Base-by-base conservation (phyloP, 495 filamentous ascomycete genomes). In the Podospora pseudocomata region DNA sequence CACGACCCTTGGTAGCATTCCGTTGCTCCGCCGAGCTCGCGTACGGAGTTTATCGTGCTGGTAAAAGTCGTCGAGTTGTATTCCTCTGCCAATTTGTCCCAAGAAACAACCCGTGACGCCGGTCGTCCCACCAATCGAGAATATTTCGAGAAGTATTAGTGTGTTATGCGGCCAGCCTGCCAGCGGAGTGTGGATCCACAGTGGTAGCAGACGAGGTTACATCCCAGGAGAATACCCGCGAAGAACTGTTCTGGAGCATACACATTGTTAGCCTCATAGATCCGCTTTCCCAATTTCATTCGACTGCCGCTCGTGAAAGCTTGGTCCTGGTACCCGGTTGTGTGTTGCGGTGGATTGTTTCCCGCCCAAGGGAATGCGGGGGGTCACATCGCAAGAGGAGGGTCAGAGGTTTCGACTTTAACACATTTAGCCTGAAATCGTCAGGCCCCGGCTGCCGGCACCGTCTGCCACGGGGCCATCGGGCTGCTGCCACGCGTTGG, bases 371-470 rank as follows among this genome's bases (percentile, higher is more conserved):
- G 53, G 16, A 69, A 59, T 53, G 57, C 27, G 64, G 68, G n/a
- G 28, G 63, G 55, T 58, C 30, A 65, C 18, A 55, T 23, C 15
- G 30, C 61, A 32, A 49, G 30, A 39, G 32, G 23, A 26, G 23
- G 55, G n/a, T 19, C 66, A 68, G 68, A 65, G 32, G 39, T 34
- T 58, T 30, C n/a, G 66, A 32, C 58, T 73, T 67, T 69, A 60
- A 60, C 59, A 32, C 65, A 54, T 67, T 73, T 69, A 71, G 73
- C 61, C 69, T 75, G 64, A 71, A 73, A 69, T 16, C 53, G 44
- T 59, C 9, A 4, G 9, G 11, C 61, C 64, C 58, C 54, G 66
- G 62, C 55, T 44, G 5, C 64, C 65, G 60, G 65, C 64, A 58
- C 32, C 44, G 44, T 5, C 39, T 63, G n/a, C n/a, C 55, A 58